phyloP scores from a whole-genome alignment of 176 grass and related monocot genomes.

The Musa schizocarpa region DNA sequence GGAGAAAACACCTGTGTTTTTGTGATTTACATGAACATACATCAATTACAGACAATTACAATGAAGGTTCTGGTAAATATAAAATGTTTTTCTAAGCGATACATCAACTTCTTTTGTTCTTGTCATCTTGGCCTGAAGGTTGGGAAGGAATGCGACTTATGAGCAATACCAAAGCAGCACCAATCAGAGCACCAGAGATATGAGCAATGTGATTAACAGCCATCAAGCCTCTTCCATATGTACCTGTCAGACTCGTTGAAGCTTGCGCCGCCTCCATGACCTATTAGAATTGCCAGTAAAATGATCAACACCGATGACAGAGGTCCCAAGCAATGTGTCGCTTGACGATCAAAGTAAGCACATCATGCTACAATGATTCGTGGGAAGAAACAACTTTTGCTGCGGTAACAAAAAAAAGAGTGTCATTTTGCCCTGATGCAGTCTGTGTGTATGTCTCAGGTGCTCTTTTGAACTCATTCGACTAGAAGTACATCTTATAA shows the following conservation, averaged over 20 bases:
- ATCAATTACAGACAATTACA: not conserved
- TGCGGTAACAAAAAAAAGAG: too few species aligned
- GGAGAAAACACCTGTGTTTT: not conserved
- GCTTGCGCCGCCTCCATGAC: conserved; percentile 92
- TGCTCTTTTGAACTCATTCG: too few species aligned
- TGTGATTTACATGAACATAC: not conserved
- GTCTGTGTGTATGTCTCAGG: too few species aligned
- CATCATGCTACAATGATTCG: not conserved
- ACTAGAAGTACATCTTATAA: too few species aligned
- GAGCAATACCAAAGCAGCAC: conserved; percentile 62
- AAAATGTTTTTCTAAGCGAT: not conserved
- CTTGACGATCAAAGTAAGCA: not conserved
- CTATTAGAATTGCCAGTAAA: conserved; percentile 23
- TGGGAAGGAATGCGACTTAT: conserved; percentile 49
- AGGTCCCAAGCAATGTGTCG: not conserved
- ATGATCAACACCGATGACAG: too few species aligned
- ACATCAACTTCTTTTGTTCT: conserved; percentile 45
- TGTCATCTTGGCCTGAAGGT: conserved; percentile 30
- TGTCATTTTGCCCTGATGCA: too few species aligned
- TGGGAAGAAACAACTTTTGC: too few species aligned
- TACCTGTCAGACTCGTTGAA: conserved; percentile 25
- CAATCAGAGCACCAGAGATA: conserved; percentile 91
- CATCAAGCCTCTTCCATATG: conserved; percentile 37
- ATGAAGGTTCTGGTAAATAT: too few species aligned
- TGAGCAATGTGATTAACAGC: conserved; percentile 83